Base-by-base conservation (phyloP, 345 rosid species). In the Populus tremula region DNA sequence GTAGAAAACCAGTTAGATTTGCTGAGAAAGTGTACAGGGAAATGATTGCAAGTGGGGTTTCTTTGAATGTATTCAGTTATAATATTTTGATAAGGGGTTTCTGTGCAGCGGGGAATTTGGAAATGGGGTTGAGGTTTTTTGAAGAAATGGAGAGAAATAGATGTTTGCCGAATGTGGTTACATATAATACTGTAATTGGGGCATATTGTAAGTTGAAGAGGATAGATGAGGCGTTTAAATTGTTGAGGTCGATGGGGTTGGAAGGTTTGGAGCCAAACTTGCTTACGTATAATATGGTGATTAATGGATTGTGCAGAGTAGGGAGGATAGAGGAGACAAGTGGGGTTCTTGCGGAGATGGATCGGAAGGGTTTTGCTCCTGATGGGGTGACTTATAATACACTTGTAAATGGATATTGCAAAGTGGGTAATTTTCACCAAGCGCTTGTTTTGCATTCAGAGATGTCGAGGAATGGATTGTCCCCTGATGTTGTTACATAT, bases 301-400 rank as follows among this genome's bases (percentile, higher is more conserved):
- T 94, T 29, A 94, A 92, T 70, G 96, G 98, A 36, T 76, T 92
- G 79, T 91, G 94, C 76, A 83, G 87, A 75, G 93, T 87, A 84
- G 96, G 94, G 77, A 87, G 90, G 87, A 85, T 91, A 87, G 88
- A 89, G 77, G 98, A 94, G 84, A 86, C 96, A 0, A 74, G 76
- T 16, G 84, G 79, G 76, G 79, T 90, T 43, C 88, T 91, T 13
- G 59, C 11, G 5, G 93, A 91, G 86, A 91, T 94, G 94, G 87
- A 20, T 38, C 17, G 27, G 47, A 87, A 66, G 75, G 93, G 98
- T n/a, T 89, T 86, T 67, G 74, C 80, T 27, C 89, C 93, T 0
- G 92, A 94, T 75, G 96, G 92, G 80, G 92, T 94, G 21, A 90
- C 94, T 3, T 91, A 89, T 67, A 92, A 92, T 82, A 94, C 97